Evolutionary conservation across 2,329 filamentous ascomycete genomes (phyloP), one percentile per base, ranked within the genome.

Genomic region (Albifimbria verrucaria): DNA sequence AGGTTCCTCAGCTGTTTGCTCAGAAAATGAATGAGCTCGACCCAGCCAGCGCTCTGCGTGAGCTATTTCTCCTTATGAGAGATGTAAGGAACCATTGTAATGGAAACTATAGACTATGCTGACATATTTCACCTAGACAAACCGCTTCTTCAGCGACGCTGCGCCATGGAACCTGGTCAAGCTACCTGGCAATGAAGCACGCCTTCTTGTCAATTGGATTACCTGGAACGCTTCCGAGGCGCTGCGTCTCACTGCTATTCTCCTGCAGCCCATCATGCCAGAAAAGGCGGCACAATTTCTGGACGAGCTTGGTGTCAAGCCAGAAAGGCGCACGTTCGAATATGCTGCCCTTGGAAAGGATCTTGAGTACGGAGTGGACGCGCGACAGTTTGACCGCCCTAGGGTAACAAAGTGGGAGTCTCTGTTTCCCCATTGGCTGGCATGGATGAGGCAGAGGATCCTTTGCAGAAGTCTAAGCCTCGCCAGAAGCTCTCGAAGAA

Each of bases 201-300:
- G 67, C 1, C 65, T 51, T 44, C 69, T 78, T 2, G 72, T 86
- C 17, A 74, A 86, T 58, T 75, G 78, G 60, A 79, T 81, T 36
- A 77, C 99, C 24, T 97, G 83, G 68, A 78, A 88, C 43, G 77
- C 79, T 43, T 82, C 86, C 9, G 94, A 99, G 71, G 82, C 88
- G 4, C 68, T 97, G 46, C 87, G 94, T 36, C 83, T 97, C 22
- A 77, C 79, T 1, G 90, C 87, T 15, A 96, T 99, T 60, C 76
- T 97, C 46, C 75, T 99, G 44, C 92, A 96, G 69, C 46, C 94
- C 1, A 90, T 92, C 65, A 96, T 99, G 81, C 94, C 94, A 0
- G 77, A 75, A 41, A 96, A 95, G 69, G 82, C 90, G 46, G 71
- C 72, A 11, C 74, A 83, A 59, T 71, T 97, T 26, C 80, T 99